Evolutionary conservation across 805 yeast genomes (phyloP).

Genomic region (Candida sithepensis): DNA sequence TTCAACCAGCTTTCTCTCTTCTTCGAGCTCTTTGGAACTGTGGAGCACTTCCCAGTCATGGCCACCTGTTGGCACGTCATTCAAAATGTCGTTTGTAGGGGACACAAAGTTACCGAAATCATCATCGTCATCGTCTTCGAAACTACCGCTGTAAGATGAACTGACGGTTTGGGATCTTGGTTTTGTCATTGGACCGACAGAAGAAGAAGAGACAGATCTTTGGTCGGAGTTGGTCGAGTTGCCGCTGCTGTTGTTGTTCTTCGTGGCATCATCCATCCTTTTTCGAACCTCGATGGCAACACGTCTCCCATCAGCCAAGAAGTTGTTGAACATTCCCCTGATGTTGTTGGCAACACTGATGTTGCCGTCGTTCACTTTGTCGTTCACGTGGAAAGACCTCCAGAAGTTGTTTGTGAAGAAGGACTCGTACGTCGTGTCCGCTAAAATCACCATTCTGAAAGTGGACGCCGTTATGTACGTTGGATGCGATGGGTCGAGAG

Average conservation of each 20-base stretch:
- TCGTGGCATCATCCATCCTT: conserved; percentile 74
- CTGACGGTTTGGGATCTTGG: conserved; percentile 20
- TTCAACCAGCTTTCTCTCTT: conserved; percentile 13
- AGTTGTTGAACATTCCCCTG: conserved; percentile 85
- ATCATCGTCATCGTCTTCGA: conserved; percentile 29
- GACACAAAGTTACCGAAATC: conserved; percentile 33
- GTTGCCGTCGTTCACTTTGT: conserved; percentile 38
- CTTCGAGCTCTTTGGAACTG: conserved; percentile 11
- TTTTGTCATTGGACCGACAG: conserved; percentile 6
- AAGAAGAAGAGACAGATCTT: conserved; percentile 9
- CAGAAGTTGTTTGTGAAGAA: conserved; percentile 71
- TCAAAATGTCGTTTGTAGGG: conserved; percentile 21
- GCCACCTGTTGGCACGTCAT: conserved; percentile 21
- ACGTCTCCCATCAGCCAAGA: conserved; percentile 87
- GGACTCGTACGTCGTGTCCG: conserved; percentile 89
- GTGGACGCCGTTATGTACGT: conserved; percentile 76
- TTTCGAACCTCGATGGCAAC: conserved; percentile 88
- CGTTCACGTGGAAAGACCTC: conserved; percentile 62
- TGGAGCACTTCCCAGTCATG: conserved; percentile 21
- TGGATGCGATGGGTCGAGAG: conserved; percentile 77
- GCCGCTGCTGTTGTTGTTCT: conserved; percentile 3
- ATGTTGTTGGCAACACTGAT: conserved; percentile 48
- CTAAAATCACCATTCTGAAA: conserved; percentile 89
- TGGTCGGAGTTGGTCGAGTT: conserved; percentile 13
- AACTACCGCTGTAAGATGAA: conserved; percentile 7